Conservation (phyloP, 2,329 filamentous ascomycete genomes). For the Helminthosporium solani region DNA sequence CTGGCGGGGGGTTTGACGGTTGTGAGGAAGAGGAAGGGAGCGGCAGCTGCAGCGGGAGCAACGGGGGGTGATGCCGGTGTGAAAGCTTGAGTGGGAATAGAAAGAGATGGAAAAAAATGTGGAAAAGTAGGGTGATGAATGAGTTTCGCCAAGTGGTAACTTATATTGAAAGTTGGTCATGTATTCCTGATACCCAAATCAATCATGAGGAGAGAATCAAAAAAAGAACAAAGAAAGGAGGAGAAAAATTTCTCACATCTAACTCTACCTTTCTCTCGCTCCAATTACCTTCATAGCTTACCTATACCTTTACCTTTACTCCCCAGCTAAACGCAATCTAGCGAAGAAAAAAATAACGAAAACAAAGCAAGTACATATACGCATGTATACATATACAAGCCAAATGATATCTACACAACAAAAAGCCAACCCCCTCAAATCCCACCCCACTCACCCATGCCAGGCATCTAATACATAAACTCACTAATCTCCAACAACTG, state of each 20-base stretch:
- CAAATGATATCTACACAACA: neutral
- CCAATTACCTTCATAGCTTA: too few species aligned
- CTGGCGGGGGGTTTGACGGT: slow-evolving; percentile 59
- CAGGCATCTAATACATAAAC: slow-evolving; percentile 56
- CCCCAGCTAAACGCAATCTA: too few species aligned
- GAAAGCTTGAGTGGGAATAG: neutral
- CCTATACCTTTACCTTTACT: too few species aligned
- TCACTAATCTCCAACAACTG: slow-evolving; percentile 70
- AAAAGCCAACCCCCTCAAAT: neutral
- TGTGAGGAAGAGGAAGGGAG: slow-evolving; percentile 53
- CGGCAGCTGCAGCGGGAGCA: neutral
- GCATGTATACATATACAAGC: too few species aligned
- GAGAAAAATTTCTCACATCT: neutral
- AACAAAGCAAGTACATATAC: too few species aligned
- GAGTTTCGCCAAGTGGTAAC: too few species aligned
- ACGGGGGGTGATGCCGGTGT: neutral
- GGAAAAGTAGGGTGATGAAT: neutral
- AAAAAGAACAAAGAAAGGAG: neutral
- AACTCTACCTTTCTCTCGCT: neutral
- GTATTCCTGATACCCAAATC: too few species aligned
- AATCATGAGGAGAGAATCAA: too few species aligned
- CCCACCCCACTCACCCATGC: neutral
- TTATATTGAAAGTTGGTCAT: too few species aligned
- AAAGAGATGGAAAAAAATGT: neutral
- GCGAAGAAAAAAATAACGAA: too few species aligned